A percentile compares a stretch with the other conserved stretches of the same genome.
Evolutionary conservation across 176 grass and related monocot genomes (phyloP).

Genomic region (Phoenix roebelenii): DNA sequence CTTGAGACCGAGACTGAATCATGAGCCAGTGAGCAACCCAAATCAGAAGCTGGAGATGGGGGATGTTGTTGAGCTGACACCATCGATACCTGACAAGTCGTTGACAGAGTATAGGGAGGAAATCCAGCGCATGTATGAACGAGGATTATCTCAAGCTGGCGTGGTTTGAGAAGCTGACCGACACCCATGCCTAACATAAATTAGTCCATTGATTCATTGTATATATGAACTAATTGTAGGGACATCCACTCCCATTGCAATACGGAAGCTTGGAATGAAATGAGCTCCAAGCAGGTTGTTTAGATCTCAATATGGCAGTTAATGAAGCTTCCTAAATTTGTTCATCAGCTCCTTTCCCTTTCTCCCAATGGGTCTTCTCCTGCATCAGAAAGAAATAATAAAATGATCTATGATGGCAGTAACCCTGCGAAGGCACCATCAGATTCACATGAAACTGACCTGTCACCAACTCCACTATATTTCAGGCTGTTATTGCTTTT

Average conservation of each 20-base stretch:
- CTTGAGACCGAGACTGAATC: conserved; percentile 63
- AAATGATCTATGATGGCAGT: too few relatives aligned
- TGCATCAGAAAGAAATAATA: too few relatives aligned
- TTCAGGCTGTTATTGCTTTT: too few relatives aligned
- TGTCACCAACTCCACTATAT: too few relatives aligned
- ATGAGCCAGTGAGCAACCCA: conserved; percentile 39
- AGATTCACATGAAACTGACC: too few relatives aligned
- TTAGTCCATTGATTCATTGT: conserved; percentile 30
- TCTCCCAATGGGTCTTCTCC: too few relatives aligned
- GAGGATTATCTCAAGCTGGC: conserved; percentile 35
- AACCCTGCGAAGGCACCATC: too few relatives aligned
- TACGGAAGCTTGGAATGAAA: too few relatives aligned
- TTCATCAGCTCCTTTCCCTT: too few relatives aligned
- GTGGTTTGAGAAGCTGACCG: conserved; percentile 27
- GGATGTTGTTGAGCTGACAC: conserved; percentile 68
- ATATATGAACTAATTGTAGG: conserved; percentile 46
- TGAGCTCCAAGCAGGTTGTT: too few relatives aligned
- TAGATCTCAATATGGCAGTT: too few relatives aligned
- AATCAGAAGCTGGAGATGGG: conserved; percentile 67
- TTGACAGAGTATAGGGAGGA: conserved; percentile 73
- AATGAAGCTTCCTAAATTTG: too few relatives aligned
- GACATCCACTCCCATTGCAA: not conserved
- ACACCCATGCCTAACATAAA: not conserved
- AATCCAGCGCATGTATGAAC: conserved; percentile 96
- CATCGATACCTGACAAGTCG: conserved; percentile 56